phyloP scores from a whole-genome alignment of 805 yeast species.

The Candida schatavii region DNA sequence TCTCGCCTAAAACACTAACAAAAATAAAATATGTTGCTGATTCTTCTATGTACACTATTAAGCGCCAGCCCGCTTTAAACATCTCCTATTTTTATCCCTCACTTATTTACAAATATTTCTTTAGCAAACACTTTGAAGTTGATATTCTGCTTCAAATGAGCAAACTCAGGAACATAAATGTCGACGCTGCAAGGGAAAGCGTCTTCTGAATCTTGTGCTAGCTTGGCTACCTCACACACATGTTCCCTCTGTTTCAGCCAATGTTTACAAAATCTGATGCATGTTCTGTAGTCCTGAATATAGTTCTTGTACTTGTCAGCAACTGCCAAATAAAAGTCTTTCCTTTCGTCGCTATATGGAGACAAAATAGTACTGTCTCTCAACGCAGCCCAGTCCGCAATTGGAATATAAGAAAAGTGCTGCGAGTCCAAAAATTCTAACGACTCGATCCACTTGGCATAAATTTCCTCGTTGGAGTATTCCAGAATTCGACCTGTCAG shows the following conservation, averaged over 20 bases:
- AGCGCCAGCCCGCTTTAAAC: no score
- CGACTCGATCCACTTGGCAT: slow-evolving; percentile 54
- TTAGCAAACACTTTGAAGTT: slow-evolving; percentile 22
- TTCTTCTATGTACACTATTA: not conserved
- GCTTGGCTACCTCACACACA: slow-evolving; percentile 14
- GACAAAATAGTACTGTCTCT: slow-evolving; percentile 71
- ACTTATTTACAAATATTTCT: slow-evolving; percentile 12
- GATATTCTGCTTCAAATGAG: slow-evolving; percentile 24
- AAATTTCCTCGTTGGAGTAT: slow-evolving; percentile 48
- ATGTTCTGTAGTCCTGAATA: slow-evolving; percentile 36
- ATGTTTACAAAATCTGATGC: slow-evolving; percentile 25
- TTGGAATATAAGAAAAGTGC: slow-evolving; percentile 64
- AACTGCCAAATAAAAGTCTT: slow-evolving; percentile 51
- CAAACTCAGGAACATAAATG: slow-evolving; percentile 22
- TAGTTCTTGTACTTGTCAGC: slow-evolving; percentile 46
- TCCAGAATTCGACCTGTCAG: slow-evolving; percentile 65
- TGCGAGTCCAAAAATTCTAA: slow-evolving; percentile 47
- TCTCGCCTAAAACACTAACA: no score
- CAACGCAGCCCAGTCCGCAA: slow-evolving; percentile 82
- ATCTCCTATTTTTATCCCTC: not conserved
- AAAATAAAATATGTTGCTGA: no score
- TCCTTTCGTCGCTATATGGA: slow-evolving; percentile 41
- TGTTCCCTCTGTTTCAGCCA: slow-evolving; percentile 30
- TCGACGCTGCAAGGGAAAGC: slow-evolving; percentile 14
- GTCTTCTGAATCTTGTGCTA: slow-evolving; percentile 14